Evolutionary conservation across 441 rosid genomes (phyloP).

Genomic region (Erodium texanum): DNA sequence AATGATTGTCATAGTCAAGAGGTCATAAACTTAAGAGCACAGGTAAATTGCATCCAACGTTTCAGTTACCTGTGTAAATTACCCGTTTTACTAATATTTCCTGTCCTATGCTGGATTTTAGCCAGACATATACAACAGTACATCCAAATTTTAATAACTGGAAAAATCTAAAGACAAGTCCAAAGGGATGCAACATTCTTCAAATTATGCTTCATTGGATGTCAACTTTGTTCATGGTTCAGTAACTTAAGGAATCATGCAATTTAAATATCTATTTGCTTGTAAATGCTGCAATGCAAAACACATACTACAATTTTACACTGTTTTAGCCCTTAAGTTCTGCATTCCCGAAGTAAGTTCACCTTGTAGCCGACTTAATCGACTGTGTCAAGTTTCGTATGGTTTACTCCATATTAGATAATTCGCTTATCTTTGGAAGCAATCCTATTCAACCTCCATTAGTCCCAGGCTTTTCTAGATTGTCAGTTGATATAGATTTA

Average conservation of each 20-base stretch:
- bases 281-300: neutral
- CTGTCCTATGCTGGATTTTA: neutral
- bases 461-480: too few species aligned
- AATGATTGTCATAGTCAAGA: slow-evolving; percentile 73
- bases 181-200: neutral
- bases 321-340: neutral
- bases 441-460: too few species aligned
- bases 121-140: neutral
- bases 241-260: neutral
- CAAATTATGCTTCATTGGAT: neutral
- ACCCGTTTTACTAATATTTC: neutral
- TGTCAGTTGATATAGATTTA: neutral
- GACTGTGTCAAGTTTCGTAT: neutral
- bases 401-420: neutral
- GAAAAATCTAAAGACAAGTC: neutral
- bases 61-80: neutral
- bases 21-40: slow-evolving; percentile 70
- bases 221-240: neutral
- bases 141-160: neutral
- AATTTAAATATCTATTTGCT: neutral
- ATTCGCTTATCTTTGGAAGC: neutral
- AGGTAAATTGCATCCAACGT: slow-evolving; percentile 31
- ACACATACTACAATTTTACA: neutral
- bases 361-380: neutral
- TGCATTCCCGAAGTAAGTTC: neutral